Evolutionary conservation across 805 yeast genomes (phyloP).

Genomic region (Saturnispora bothae): DNA sequence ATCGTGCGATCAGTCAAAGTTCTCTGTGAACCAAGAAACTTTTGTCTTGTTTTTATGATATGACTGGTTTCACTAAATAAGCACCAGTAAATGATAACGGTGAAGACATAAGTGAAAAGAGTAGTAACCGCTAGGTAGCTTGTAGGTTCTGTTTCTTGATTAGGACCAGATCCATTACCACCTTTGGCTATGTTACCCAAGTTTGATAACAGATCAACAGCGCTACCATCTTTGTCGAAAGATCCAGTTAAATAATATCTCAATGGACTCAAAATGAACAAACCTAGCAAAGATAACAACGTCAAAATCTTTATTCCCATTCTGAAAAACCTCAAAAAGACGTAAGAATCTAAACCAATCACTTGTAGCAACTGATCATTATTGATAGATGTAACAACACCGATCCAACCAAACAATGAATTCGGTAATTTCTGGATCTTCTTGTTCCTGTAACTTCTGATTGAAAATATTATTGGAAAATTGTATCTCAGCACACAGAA

Average conservation of each 20-base stretch:
- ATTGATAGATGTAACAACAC: slow-evolving; percentile 33
- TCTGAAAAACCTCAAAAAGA: slow-evolving; percentile 46
- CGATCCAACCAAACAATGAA: slow-evolving; percentile 44
- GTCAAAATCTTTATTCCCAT: slow-evolving; percentile 41
- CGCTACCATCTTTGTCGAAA: slow-evolving; percentile 27
- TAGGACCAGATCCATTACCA: slow-evolving; percentile 3
- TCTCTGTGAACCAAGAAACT: slow-evolving; percentile 48
- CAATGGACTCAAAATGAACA: slow-evolving; percentile 41
- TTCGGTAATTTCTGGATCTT: slow-evolving; percentile 37
- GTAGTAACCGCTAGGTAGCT: slow-evolving; percentile 42
- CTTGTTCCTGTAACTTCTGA: slow-evolving; percentile 38
- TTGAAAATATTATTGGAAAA: slow-evolving; percentile 50
- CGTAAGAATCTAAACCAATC: slow-evolving; percentile 51
- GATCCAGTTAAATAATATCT: slow-evolving; percentile 42
- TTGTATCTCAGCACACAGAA: slow-evolving; percentile 42
- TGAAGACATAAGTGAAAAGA: slow-evolving; percentile 44
- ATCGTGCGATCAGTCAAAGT: slow-evolving; percentile 53
- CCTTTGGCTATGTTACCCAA: background rate
- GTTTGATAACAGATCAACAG: background rate
- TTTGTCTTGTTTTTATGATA: slow-evolving; percentile 43
- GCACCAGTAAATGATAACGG: slow-evolving; percentile 35
- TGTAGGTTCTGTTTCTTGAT: slow-evolving; percentile 20
- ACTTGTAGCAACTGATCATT: slow-evolving; percentile 44
- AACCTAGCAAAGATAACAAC: slow-evolving; percentile 35
- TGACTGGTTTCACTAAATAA: slow-evolving; percentile 37